Conservation (phyloP, 495 filamentous ascomycete species). For the Aspergillus ostianus region DNA sequence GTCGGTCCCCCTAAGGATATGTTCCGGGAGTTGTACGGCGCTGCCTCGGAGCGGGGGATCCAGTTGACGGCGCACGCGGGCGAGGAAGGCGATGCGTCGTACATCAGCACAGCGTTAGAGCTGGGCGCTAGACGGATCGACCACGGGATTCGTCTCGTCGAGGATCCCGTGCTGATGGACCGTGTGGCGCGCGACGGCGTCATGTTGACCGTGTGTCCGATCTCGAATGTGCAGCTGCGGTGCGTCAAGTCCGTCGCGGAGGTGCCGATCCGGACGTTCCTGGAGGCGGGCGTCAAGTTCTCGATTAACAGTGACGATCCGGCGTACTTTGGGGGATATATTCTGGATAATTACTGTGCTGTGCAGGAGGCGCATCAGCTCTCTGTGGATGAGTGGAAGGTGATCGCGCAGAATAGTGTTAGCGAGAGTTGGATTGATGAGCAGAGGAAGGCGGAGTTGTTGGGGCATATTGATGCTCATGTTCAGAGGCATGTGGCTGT, state of each 20-base stretch:
- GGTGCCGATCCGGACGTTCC: constrained; percentile 61
- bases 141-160: constrained; percentile 65
- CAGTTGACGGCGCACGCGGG: constrained; percentile 68
- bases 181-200: constrained; percentile 54
- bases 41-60: constrained; percentile 51
- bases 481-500: constrained; percentile 26
- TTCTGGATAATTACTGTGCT: constrained; percentile 72
- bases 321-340: constrained; percentile 78
- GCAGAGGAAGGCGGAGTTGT: constrained; percentile 39
- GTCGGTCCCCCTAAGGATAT: constrained; percentile 60
- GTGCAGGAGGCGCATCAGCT: constrained; percentile 70
- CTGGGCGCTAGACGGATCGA: constrained; percentile 64
- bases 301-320: constrained; percentile 77
- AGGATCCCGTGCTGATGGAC: constrained; percentile 58
- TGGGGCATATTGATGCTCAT: constrained; percentile 38
- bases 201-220: constrained; percentile 67
- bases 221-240: constrained; percentile 67
- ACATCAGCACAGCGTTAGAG: constrained; percentile 64
- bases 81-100: constrained; percentile 69
- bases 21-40: constrained; percentile 58
- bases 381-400: constrained; percentile 60
- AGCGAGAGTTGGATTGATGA: constrained; percentile 58
- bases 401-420: constrained; percentile 60
- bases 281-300: constrained; percentile 65
- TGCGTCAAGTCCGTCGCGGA: constrained; percentile 56